Percentiles rank a stretch among this genome's conserved stretches.
These are phyloP conservation scores for Yarrowia divulgata DNA, from an alignment of 805 yeast species.

Conservation along the genomic window DNA sequence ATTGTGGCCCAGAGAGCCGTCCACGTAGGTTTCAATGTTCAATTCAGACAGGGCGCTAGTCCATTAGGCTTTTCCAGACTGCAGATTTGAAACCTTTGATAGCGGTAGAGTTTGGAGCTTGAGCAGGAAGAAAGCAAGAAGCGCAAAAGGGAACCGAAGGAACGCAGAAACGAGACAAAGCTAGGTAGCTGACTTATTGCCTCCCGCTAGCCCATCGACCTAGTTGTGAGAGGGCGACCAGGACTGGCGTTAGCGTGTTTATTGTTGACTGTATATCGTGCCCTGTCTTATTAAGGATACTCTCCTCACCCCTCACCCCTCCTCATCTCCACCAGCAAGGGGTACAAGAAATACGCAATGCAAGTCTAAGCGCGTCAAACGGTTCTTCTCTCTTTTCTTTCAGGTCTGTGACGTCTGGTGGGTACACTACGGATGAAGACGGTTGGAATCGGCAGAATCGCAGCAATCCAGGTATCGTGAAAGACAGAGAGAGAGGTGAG, in stretches of 20 bases:
- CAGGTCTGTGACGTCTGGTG: neutral
- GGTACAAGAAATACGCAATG: slow-evolving; percentile 12
- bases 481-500: too few relatives aligned
- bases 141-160: neutral
- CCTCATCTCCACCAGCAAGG: slow-evolving; percentile 3
- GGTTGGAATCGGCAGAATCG: too few relatives aligned
- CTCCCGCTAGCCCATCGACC: neutral
- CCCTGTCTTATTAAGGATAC: too few relatives aligned
- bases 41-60: slow-evolving; percentile 25
- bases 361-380: slow-evolving; percentile 33
- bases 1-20: neutral
- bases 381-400: slow-evolving; percentile 5
- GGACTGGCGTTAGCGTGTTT: too few relatives aligned
- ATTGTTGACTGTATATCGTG: too few relatives aligned
- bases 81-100: slow-evolving; percentile 10
- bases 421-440: too few relatives aligned
- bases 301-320: too few relatives aligned
- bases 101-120: neutral
- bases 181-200: neutral
- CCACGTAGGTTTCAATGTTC: slow-evolving; percentile 35
- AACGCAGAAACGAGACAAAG: neutral
- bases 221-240: too few relatives aligned
- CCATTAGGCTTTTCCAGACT: neutral
- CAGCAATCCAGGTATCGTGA: too few relatives aligned
- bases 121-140: neutral